Evolutionary conservation across 2,329 filamentous ascomycete genomes (phyloP).

Genomic region (Amesomyces nigricolor): DNA sequence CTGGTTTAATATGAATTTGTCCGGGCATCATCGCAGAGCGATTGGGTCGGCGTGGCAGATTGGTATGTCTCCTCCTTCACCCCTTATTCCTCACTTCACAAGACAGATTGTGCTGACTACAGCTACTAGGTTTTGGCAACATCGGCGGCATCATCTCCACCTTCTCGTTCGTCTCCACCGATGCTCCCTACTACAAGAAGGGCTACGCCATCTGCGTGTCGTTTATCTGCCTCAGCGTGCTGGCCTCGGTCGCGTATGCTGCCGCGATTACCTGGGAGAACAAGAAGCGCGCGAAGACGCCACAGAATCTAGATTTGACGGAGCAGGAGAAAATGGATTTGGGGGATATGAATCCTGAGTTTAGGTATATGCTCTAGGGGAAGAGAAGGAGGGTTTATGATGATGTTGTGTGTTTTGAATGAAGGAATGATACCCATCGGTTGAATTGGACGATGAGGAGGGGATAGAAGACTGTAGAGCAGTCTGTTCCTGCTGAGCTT

Average conservation of each 20-base stretch:
- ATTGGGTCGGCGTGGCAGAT: conserved; percentile 73
- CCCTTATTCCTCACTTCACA: background rate
- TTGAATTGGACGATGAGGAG: background rate
- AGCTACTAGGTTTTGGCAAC: conserved; percentile 57
- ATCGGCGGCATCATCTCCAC: conserved; percentile 74
- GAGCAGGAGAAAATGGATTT: conserved; percentile 37
- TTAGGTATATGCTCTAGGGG: conserved; percentile 33
- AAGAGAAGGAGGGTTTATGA: background rate
- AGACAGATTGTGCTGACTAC: background rate
- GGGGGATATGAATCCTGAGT: conserved; percentile 36
- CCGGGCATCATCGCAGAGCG: conserved; percentile 63
- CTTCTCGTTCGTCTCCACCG: conserved; percentile 59
- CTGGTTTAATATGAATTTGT: conserved; percentile 78
- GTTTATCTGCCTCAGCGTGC: conserved; percentile 63
- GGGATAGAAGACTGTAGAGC: background rate
- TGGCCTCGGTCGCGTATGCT: conserved; percentile 57
- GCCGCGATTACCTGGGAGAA: conserved; percentile 56
- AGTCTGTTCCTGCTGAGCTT: too few species aligned
- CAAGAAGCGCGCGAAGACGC: conserved; percentile 45
- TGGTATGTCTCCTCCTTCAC: conserved; percentile 30
- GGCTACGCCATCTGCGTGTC: conserved; percentile 74
- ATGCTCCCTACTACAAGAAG: conserved; percentile 62
- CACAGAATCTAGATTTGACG: conserved; percentile 27
- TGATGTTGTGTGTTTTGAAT: background rate
- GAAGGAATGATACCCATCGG: background rate